Base-by-base conservation (phyloP, 1,284 basidiomycete species). In the Acaromyces ingoldii region DNA sequence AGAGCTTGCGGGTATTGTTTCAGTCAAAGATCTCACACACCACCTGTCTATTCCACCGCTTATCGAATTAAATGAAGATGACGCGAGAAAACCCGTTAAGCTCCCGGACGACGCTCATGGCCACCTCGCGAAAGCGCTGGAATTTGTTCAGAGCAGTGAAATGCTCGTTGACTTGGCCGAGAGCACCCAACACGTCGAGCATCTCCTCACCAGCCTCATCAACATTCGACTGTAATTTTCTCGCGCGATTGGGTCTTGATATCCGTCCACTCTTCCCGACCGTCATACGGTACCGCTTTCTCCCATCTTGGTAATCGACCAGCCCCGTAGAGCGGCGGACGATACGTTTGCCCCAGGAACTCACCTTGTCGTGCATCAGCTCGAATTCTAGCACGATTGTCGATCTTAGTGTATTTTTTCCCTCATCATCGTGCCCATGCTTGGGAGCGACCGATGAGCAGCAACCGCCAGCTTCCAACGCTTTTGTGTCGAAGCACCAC, bases 81-180 rank as follows among this genome's bases (percentile, higher is more conserved):
- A 89, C 87, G 7, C 89, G 82, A 26, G 62, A 62, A 51, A 68
- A 68, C 36, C 50, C 45, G 2, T 62, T 62, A 54, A 91, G 71
- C 68, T 91, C 87, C 73, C 88, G 87, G 57, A 90, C 82, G 21
- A 91, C 81, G 2, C 88, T 87, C 5, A 87, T 87, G 0, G 84
- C 82, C 46, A 90, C 81, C 53, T 89, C 86, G 70, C 90, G 77
- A 72, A 89, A 89, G 15, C 78, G 78, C 6, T 86, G 82, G 45
- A 91, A 74, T 62, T 88, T 85, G 0, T 81, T 78, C 2, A 87
- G 85, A 3, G 81, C 80, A 0, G 83, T 83, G 4, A 91, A 81
- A 74, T 91, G 89, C 60, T 91, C 87, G 73, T 89, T 90, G 69
- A 90, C 86, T 74, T 91, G 87, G 25, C 83, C 81, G 66, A 90